Evolutionary conservation across 306 rosid genomes (phyloP).

Genomic region (Prunus padus): DNA sequence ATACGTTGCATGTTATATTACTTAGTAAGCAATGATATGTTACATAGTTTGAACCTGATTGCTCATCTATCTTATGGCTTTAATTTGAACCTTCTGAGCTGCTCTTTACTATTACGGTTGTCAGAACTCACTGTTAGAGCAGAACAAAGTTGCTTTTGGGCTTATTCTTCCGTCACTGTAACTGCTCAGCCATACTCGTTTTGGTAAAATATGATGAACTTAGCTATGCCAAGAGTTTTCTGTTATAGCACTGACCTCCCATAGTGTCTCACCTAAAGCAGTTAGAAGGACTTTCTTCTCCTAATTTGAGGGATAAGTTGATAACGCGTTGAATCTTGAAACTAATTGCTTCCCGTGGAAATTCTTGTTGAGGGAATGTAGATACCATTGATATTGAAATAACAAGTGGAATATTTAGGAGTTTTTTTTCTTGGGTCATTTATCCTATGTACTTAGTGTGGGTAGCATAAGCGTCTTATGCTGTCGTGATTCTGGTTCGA

Average conservation of each 20-base stretch:
- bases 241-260: neutral
- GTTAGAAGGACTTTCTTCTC: neutral
- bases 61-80: neutral
- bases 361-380: slow-evolving; percentile 1
- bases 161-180: neutral
- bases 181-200: neutral
- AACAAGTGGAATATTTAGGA: neutral
- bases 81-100: neutral
- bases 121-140: neutral
- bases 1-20: neutral
- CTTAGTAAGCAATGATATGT: neutral
- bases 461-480: neutral
- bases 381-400: neutral
- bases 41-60: neutral
- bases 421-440: neutral
- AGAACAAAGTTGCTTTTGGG: neutral
- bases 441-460: neutral
- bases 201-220: neutral
- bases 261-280: neutral
- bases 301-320: neutral
- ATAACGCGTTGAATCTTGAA: neutral
- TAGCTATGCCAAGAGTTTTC: neutral
- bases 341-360: neutral
- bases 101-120: neutral
- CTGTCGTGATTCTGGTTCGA: neutral